Base-by-base conservation (phyloP, 164 flowering plant genomes). In the Taxillus chinensis region DNA sequence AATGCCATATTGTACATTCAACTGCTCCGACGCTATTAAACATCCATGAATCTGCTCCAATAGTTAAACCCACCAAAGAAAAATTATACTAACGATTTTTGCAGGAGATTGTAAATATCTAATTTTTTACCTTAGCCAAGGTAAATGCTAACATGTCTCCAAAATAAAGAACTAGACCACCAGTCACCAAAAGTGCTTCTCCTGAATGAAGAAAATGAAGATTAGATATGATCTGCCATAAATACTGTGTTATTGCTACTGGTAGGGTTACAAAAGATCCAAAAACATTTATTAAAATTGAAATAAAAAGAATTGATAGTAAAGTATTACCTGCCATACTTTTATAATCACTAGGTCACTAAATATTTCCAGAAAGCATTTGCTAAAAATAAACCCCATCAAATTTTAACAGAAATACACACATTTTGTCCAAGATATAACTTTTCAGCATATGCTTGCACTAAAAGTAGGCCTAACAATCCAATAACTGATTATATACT, bases 101-200 rank as follows among this genome's bases (percentile, higher is more conserved):
- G 7, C 37, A 55, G 37, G 12, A 48, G 15, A 57, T 51, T 42
- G 53, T 6, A 39, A 51, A 63, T 16, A 59, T 11, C 40, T 42
- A 12, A 39, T 13, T 10, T 55, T 82, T 53, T 50, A 83, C 96
- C 89, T 86, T 85, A 27, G 68, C 55, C 67, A 80, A 59, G 45
- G 95, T 86, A 64, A 65, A 77, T 38, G 79, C 80, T 64, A 86
- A 40, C 88, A 90, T 81, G 79, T 90, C 99, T 55, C 96, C 96
- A 65, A 81, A 77, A 77, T 84, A 90, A 46, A 84, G 75, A 64
- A 83, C 80, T 66, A 93, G 78, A 40, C 97, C 97, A 60, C 77
- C 68, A 65, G 92, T 83, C 56, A 83, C 89, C 71, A 93, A 69
- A 73, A 86, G 86, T 9, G 87, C 87, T 76, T 93, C 97, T 62